These are phyloP conservation scores for Cladosporium sp. DNA, from an alignment of 2,329 filamentous ascomycete species.

Conservation along the genomic window DNA sequence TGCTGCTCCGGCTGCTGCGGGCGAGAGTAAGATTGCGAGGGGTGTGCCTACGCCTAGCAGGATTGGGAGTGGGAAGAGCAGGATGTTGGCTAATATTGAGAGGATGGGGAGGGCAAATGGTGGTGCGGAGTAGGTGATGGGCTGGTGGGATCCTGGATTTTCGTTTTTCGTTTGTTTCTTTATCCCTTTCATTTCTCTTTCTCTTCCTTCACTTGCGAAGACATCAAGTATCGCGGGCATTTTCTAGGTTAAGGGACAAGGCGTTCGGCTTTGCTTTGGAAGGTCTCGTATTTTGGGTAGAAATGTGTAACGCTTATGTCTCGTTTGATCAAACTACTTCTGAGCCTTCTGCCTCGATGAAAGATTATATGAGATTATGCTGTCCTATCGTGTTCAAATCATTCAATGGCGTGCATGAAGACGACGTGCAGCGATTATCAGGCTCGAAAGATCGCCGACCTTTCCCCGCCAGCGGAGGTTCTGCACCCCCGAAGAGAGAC, in stretches of 20 bases:
- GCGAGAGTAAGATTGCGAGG: slow-evolving; percentile 44
- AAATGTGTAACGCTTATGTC: background rate
- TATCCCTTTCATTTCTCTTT: background rate
- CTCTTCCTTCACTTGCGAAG: too few relatives aligned
- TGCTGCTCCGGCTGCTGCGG: too few relatives aligned
- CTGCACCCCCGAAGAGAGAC: too few relatives aligned
- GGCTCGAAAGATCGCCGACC: too few relatives aligned
- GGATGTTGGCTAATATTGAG: slow-evolving; percentile 82
- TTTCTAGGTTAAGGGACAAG: background rate
- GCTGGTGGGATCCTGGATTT: background rate
- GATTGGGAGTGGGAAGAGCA: slow-evolving; percentile 52
- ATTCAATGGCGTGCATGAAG: too few relatives aligned
- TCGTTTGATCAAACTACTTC: too few relatives aligned
- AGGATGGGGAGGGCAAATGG: slow-evolving; percentile 68
- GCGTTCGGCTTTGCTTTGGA: background rate
- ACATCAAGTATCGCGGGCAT: background rate
- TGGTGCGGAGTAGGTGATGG: slow-evolving; percentile 14
- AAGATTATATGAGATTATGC: too few relatives aligned
- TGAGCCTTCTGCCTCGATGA: too few relatives aligned
- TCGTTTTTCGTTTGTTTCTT: background rate
- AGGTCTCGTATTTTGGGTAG: slow-evolving; percentile 11
- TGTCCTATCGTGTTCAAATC: too few relatives aligned
- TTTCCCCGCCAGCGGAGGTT: too few relatives aligned
- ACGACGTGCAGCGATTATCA: too few relatives aligned
- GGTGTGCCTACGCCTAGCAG: slow-evolving; percentile 24